A percentile compares a stretch with the other conserved stretches of the same genome.
These are phyloP conservation scores for Kodamaea ohmeri DNA, from an alignment of 1,139 yeast species.

Conservation along the genomic window DNA sequence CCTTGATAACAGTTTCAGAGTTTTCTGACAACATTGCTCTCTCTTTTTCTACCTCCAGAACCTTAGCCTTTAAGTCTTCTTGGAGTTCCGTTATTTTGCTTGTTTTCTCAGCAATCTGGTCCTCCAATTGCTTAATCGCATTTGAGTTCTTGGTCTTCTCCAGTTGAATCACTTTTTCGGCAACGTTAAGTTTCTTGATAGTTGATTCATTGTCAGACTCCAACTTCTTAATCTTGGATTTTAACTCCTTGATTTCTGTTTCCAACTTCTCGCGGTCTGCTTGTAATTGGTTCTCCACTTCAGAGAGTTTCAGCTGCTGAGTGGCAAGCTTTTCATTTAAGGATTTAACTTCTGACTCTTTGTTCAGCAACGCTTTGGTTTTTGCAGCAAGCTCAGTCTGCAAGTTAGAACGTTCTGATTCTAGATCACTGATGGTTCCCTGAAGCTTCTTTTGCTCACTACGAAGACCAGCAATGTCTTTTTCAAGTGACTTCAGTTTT, in stretches of 20 bases:
- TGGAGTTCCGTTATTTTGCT: constrained; percentile 14
- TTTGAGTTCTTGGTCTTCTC: constrained; percentile 10
- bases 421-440: background rate
- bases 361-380: background rate
- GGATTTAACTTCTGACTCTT: background rate
- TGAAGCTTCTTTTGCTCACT: background rate
- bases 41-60: constrained; percentile 49
- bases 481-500: background rate
- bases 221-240: constrained; percentile 2
- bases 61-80: constrained; percentile 28
- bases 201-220: constrained; percentile 10
- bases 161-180: constrained; percentile 10
- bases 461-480: background rate
- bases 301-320: background rate
- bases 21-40: constrained; percentile 45
- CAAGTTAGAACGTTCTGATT: background rate
- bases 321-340: background rate
- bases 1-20: constrained; percentile 48
- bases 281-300: constrained; percentile 1
- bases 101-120: constrained; percentile 13
- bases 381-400: background rate
- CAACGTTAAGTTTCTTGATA: constrained; percentile 7
- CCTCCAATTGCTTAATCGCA: constrained; percentile 10
- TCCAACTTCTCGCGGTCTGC: background rate
- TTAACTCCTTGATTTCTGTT: constrained; percentile 5